These are phyloP conservation scores for Malassezia sympodialis DNA, from an alignment of 1,284 basidiomycete species.

Conservation along the genomic window DNA sequence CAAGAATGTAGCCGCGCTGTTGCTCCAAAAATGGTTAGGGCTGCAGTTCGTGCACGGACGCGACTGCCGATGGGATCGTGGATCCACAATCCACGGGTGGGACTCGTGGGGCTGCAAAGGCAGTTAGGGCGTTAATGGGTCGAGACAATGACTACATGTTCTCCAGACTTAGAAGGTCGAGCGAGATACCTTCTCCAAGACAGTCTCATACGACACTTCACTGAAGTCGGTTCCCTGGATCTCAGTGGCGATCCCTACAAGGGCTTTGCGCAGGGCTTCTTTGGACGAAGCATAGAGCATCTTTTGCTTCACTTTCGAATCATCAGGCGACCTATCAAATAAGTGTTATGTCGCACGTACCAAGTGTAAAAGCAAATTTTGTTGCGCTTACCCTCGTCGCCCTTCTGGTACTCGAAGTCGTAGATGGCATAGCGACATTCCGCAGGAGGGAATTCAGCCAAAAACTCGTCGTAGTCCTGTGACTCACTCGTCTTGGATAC, in stretches of 20 bases:
- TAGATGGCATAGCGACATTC: constrained; percentile 85
- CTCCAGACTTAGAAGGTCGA: constrained; percentile 20
- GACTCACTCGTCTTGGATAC: constrained; percentile 38
- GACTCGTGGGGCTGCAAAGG: constrained; percentile 40
- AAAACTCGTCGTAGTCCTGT: constrained; percentile 65
- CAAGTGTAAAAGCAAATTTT: constrained; percentile 82
- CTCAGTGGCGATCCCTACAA: constrained; percentile 62
- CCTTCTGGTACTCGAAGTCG: constrained; percentile 78
- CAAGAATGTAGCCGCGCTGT: constrained; percentile 56
- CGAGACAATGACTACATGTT: background rate
- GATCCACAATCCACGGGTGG: constrained; percentile 23
- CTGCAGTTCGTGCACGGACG: constrained; percentile 29
- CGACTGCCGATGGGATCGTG: constrained; percentile 20
- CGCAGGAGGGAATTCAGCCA: constrained; percentile 62
- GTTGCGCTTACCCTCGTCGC: constrained; percentile 69
- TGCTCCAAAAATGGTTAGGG: constrained; percentile 34
- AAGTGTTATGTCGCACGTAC: constrained; percentile 47
- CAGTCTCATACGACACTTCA: constrained; percentile 65
- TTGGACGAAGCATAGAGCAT: constrained; percentile 91
- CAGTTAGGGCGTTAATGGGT: constrained; percentile 15
- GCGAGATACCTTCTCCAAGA: constrained; percentile 29
- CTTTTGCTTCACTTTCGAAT: constrained; percentile 77
- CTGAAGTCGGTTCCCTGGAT: constrained; percentile 75
- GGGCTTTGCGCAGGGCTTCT: constrained; percentile 68
- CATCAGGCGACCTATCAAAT: constrained; percentile 68